Evolutionary conservation across 148 eudicot species (phyloP), one percentile per base, ranked within the genome.

Genomic region (Cornus controversa): DNA sequence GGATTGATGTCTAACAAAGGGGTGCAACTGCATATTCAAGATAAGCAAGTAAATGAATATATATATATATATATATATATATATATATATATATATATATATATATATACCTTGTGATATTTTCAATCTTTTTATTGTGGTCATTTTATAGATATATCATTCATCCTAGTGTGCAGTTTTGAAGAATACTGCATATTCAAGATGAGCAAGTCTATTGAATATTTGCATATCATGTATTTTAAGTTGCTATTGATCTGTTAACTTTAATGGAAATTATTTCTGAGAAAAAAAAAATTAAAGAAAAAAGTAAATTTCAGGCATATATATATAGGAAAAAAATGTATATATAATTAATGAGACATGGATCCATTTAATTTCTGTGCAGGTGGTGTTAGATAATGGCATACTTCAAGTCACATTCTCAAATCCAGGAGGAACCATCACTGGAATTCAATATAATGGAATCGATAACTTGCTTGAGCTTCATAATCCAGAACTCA

Each of bases 381-480:
- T 50, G 57, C 57, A 50, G 57, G 16, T 92, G 65, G 78, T 92
- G 69, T 34, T 92, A 71, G 91, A 91, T 77, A 92, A 92, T 77
- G 92, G 94, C 40, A 80, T 90, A 72, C 42, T 89, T 28, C 82
- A 86, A 70, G 80, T 92, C 58, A 90, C 86, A 4, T 66, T 90
- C 69, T 66, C 76, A 29, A 89, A 83, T 65, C 97, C 97, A 18
- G 86, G 88, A n/a, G 97, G 97, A 71, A 79, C 84, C 66, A 71
- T 92, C 11, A 82, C 78, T 22, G 80, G 82, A 69, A 87, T 92
- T 67, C 77, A 66, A 24, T 92, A 92, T 70, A 87, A 87, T 67
- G 91, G 92, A 70, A 86, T 89, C 18, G 83, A 85, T 0, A 92
- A 92, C 69, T 80, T 92, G 80, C 74, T 96, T 0, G 98, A 93